Percentiles rank a stretch among this genome's conserved stretches.
Evolutionary conservation across 768 basidiomycete genomes (phyloP).

Genomic region (Krasilnikovozyma curviuscula): DNA sequence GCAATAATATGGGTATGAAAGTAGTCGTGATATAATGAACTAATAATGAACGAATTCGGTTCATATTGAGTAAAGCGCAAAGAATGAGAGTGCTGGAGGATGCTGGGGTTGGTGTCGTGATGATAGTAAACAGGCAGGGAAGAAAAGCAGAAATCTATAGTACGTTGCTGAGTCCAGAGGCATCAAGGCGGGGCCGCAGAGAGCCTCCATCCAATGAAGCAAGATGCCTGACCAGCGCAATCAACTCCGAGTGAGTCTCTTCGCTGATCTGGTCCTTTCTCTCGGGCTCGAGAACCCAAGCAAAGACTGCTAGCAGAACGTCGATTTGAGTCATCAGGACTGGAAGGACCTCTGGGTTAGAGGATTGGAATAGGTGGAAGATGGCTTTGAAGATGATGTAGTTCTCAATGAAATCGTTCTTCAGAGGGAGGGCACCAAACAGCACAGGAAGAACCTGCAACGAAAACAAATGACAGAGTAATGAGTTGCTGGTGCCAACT

Average conservation of each 20-base stretch:
- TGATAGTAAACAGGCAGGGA: too few relatives aligned
- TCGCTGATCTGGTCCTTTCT: conserved; percentile 57
- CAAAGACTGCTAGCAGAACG: conserved; percentile 56
- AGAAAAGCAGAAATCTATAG: too few relatives aligned
- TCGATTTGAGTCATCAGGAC: conserved; percentile 47
- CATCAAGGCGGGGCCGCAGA: too few relatives aligned
- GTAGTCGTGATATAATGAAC: too few relatives aligned
- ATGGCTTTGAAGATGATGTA: conserved; percentile 70
- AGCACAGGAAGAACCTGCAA: conserved; percentile 66
- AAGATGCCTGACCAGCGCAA: conserved; percentile 50
- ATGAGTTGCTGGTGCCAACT: too few relatives aligned
- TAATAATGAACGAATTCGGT: too few relatives aligned
- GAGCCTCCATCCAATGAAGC: conserved; percentile 22
- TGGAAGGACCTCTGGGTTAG: conserved; percentile 41
- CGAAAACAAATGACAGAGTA: too few relatives aligned
- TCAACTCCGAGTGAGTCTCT: conserved; percentile 55
- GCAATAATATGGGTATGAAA: too few relatives aligned
- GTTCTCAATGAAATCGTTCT: conserved; percentile 78
- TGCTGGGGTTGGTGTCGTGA: too few relatives aligned
- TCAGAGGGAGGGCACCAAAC: conserved; percentile 60
- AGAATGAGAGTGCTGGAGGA: too few relatives aligned
- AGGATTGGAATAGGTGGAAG: conserved; percentile 64
- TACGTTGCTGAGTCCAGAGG: too few relatives aligned
- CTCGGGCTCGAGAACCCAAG: conserved; percentile 58
- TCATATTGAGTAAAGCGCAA: too few relatives aligned